A percentile compares a stretch with the other conserved stretches of the same genome.
Evolutionary conservation across 768 basidiomycete genomes (phyloP).

Genomic region (Russula emetica): DNA sequence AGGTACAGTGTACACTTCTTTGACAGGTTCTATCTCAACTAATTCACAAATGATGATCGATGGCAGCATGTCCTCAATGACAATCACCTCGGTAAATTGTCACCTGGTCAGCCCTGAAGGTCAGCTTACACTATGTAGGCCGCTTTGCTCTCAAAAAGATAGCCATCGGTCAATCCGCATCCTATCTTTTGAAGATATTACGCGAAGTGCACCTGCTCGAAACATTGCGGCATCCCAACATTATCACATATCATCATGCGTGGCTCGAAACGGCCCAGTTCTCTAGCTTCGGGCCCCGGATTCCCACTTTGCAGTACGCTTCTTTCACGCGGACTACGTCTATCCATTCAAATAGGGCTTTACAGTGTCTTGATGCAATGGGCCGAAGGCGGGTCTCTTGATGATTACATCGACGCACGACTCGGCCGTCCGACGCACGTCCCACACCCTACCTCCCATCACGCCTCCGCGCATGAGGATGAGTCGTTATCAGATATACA

Average conservation of each 20-base stretch:
- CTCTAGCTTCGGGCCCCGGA: constrained; percentile 81
- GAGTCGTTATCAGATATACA: constrained; percentile 30
- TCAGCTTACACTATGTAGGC: constrained; percentile 38
- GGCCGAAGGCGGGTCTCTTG: constrained; percentile 85
- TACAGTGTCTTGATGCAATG: constrained; percentile 85
- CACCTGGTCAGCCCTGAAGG: constrained; percentile 6
- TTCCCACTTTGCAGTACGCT: constrained; percentile 81
- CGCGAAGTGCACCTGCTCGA: constrained; percentile 86
- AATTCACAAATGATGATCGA: not conserved
- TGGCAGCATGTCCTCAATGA: constrained; percentile 79
- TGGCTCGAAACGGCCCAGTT: constrained; percentile 88
- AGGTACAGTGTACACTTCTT: constrained; percentile 44
- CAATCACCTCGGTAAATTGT: constrained; percentile 66
- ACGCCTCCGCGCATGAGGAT: constrained; percentile 40
- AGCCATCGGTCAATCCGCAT: constrained; percentile 85
- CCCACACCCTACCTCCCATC: constrained; percentile 37
- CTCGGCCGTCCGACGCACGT: constrained; percentile 47
- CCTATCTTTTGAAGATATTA: constrained; percentile 77
- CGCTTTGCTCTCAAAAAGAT: constrained; percentile 97
- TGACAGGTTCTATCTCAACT: not conserved
- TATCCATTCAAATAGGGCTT: not conserved
- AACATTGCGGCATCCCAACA: constrained; percentile 83
- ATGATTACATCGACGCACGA: constrained; percentile 80
- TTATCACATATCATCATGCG: constrained; percentile 92
- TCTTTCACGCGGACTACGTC: not conserved